phyloP scores from a whole-genome alignment of 352 stramenopile species.

The Globisporangium echinulatum region DNA sequence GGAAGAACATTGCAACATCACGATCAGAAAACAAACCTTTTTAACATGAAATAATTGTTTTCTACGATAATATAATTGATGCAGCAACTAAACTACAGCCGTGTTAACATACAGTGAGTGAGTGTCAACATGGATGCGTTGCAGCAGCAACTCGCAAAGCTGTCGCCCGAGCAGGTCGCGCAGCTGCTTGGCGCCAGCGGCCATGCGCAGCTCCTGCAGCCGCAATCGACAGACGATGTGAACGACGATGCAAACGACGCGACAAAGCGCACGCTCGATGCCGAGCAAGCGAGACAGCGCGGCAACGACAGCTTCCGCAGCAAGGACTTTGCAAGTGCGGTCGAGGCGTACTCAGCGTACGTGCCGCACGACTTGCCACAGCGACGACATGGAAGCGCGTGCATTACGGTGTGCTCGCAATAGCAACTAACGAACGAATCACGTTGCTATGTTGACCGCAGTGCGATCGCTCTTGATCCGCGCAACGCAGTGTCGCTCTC shows the following conservation, averaged over 20 bases:
- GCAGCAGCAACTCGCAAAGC: slow-evolving; percentile 20
- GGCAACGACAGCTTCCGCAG: slow-evolving; percentile 52
- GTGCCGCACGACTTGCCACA: neutral
- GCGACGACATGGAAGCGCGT: no score
- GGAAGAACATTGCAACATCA: neutral
- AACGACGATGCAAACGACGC: neutral
- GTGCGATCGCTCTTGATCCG: slow-evolving; percentile 41
- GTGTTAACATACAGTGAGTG: no score
- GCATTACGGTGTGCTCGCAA: no score
- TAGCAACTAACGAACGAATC: no score
- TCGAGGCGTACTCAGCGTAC: slow-evolving; percentile 40
- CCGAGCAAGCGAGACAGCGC: slow-evolving; percentile 27
- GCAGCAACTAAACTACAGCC: no score
- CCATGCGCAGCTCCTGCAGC: slow-evolving; percentile 24
- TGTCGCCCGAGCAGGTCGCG: slow-evolving; percentile 23
- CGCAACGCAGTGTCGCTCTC: slow-evolving; percentile 39
- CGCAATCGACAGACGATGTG: neutral
- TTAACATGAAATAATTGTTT: no score
- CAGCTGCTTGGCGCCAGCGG: slow-evolving; percentile 23
- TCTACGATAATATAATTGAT: no score
- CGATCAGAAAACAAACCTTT: no score
- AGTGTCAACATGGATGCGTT: slow-evolving; percentile 16
- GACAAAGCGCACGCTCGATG: slow-evolving; percentile 1
- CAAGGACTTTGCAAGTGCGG: slow-evolving; percentile 26
- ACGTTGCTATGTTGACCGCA: slow-evolving; percentile 2